A percentile compares a stretch with the other conserved stretches of the same genome.
Conservation (phyloP, 805 yeast species). For the Isabelozyma heimii region DNA sequence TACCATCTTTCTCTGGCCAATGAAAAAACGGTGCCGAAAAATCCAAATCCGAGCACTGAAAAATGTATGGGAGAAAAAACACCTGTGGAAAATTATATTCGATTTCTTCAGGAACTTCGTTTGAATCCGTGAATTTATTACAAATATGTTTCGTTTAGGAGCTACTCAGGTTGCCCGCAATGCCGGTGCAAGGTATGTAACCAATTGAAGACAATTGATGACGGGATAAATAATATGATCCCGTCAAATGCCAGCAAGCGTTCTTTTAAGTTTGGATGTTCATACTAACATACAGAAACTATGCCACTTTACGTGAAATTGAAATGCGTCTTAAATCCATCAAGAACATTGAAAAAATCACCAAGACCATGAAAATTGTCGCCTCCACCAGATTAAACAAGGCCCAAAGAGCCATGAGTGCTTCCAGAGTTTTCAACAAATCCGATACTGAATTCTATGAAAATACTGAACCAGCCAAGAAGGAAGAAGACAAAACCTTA, state of each 20-base stretch:
- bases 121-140: background rate
- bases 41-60: too few species aligned
- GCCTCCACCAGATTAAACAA: conserved; percentile 95
- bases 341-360: conserved; percentile 98
- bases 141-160: conserved; percentile 55
- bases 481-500: conserved; percentile 63
- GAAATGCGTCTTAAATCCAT: conserved; percentile 97
- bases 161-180: conserved; percentile 49
- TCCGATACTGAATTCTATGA: conserved; percentile 77
- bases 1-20: too few species aligned
- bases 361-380: conserved; percentile 99
- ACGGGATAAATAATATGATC: background rate
- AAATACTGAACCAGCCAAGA: conserved; percentile 72
- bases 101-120: too few species aligned
- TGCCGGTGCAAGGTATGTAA: conserved; percentile 51
- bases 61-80: too few species aligned
- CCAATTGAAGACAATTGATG: background rate
- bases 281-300: conserved; percentile 58
- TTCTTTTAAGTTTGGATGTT: too few species aligned
- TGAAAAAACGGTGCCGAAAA: too few species aligned
- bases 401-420: conserved; percentile 92
- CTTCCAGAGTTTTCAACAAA: conserved; percentile 79
- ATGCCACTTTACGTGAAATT: conserved; percentile 98
- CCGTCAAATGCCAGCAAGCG: conserved; percentile 5
- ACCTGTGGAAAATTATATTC: too few species aligned